phyloP scores from a whole-genome alignment of 495 filamentous ascomycete species.

The Aspergillus conjunctus region DNA sequence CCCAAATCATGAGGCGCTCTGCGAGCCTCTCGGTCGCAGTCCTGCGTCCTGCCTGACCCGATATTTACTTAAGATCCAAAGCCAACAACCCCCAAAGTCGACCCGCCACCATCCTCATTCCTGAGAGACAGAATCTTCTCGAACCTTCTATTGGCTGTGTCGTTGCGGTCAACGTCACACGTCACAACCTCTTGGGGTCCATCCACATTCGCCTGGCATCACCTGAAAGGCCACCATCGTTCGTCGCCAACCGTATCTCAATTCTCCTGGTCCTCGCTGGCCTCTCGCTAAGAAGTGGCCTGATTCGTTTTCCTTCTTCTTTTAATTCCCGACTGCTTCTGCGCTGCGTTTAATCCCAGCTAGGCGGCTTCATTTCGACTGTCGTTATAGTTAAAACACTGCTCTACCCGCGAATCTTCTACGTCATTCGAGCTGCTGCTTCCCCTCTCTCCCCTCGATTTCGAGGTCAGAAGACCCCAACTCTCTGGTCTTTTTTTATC shows the following conservation, averaged over 20 bases:
- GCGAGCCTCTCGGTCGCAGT: neutral
- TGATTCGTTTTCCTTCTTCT: constrained; percentile 1
- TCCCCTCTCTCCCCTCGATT: constrained; percentile 10
- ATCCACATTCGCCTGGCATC: constrained; percentile 21
- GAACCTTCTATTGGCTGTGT: constrained; percentile 38
- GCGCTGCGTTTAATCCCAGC: neutral
- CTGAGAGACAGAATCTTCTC: constrained; percentile 42
- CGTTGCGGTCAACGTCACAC: constrained; percentile 38
- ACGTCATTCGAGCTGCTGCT: constrained; percentile 42
- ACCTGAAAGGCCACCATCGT: constrained; percentile 19
- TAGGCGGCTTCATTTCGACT: constrained; percentile 4
- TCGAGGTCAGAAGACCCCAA: constrained; percentile 1
- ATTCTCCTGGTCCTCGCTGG: constrained; percentile 3
- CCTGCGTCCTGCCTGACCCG: too few species aligned
- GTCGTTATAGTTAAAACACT: constrained; percentile 8
- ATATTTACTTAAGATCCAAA: too few species aligned
- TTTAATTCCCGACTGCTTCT: neutral
- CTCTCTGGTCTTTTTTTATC: neutral
- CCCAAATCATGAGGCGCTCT: neutral
- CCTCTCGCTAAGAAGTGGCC: constrained; percentile 1
- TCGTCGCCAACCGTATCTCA: neutral
- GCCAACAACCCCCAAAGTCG: neutral
- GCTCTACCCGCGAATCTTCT: constrained; percentile 36
- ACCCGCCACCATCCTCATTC: constrained; percentile 30
- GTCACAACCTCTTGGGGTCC: constrained; percentile 20